Evolutionary conservation across 2,329 filamentous ascomycete genomes (phyloP), one percentile per base, ranked within the genome.

Genomic region (Cercospora sp.): DNA sequence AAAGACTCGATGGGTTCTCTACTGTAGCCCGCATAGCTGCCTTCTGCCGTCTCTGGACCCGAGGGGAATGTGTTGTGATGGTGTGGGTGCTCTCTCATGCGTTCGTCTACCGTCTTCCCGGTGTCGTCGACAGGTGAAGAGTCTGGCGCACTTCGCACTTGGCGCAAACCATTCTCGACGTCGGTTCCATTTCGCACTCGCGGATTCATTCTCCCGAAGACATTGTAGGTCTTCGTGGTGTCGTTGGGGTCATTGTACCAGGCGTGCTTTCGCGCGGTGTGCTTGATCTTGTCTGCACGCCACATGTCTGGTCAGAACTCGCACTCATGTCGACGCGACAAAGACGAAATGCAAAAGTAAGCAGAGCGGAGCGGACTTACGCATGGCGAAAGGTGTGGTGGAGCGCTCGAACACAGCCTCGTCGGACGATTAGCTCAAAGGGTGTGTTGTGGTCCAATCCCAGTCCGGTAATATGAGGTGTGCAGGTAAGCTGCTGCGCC

Each of bases 281-380:
- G 68, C 64, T 76, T 77, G 70, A 77, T 76, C 36, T 70, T 70
- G 66, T 74, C 73, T 73, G 67, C 16, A 16, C 57, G 51, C 30
- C 59, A 65, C 55, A 65, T 64, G 31, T 60, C 63, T 39, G 30
- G 63, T 70, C 51, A 71, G 70, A 33, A 64, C 6, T 8, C 26
- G 12, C 55, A 10, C 9, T 65, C 63, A 64, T 64, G 63, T 36
- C 45, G 31, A 39, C 28, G 55, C 36, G 51, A 55, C 36, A 30
- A 33, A 16, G 42, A 65, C 36, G 39, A 36, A 36, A 13, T 7
- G 62, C 12, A 20, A 36, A 63, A 36, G 55, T 31, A 13, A 58
- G 55, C 26, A 20, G 16, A 58, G 55, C 23, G 55, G 30, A 28
- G 33, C 39, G 13, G 12, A 63, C 60, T 13, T 63, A 63, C 60